Base-by-base conservation (phyloP, 2,329 filamentous ascomycete genomes). In the Epichloe coenophiala region DNA sequence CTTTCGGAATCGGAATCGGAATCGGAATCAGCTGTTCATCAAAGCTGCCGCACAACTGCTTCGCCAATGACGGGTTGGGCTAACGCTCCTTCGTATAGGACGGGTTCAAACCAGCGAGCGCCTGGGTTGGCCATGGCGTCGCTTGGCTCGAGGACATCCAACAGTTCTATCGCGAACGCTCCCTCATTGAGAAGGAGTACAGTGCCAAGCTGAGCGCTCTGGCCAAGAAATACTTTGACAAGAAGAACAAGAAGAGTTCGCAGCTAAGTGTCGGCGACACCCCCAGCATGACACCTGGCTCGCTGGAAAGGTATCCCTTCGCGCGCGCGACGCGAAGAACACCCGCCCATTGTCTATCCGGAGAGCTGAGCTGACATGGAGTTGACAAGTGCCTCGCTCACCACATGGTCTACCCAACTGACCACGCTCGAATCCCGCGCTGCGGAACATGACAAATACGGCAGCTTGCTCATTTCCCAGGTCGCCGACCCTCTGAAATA, bases 151-250 rank as follows among this genome's bases (percentile, higher is more conserved):
- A 96, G 61, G 93, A 98, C 61, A 87, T 98, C 56, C 88, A 98
- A 67, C 83, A 88, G 63, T 98, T 97, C 73, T 98, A 97, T 74
- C 87, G 93, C 56, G 93, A 98, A 69, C 81, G 94, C 52, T 88
- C 88, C 63, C 81, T 74, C 37, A 95, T 98, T 65, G 93, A 98
- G 71, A 96, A 95, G 71, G 94, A 98, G 66, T 97, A 98, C 67
- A 86, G 88, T 60, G 78, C 84, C 56, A 97, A 91, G 69, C 81
- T 98, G 56, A 86, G 80, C 59, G 82, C 81, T 2, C 74, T 98
- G 47, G 93, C 91, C 50, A 95, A 93, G 73, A 96, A 93, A 67
- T 97, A 96, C 72, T 93, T 88, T 63, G 94, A 98, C 62, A 94
- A 94, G 74, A 98, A 97, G 74, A 82, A 87, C 45, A 89, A 84